Conservation (phyloP, 305 asterid genomes). For the Galium porrigens region DNA sequence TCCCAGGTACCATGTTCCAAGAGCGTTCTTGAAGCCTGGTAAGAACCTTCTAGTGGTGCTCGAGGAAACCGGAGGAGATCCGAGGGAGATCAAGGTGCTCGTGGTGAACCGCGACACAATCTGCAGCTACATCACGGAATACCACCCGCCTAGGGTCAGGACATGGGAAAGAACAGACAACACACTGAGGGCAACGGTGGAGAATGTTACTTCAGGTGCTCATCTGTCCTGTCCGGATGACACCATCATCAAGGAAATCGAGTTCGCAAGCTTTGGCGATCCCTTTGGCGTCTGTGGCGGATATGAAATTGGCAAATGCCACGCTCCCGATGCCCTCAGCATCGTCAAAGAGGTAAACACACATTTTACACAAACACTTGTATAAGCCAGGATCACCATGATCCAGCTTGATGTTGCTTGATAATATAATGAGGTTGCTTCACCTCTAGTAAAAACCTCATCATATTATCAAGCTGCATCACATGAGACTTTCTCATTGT, state of each 20-base stretch:
- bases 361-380: too few relatives aligned
- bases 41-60: conserved; percentile 46
- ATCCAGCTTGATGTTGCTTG: too few relatives aligned
- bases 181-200: conserved; percentile 20
- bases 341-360: conserved; percentile 23
- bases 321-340: conserved; percentile 22
- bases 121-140: conserved; percentile 48
- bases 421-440: too few relatives aligned
- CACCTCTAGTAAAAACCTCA: too few relatives aligned
- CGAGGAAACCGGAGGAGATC: conserved; percentile 70
- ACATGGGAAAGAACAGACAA: conserved; percentile 37
- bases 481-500: too few relatives aligned
- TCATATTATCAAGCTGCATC: too few relatives aligned
- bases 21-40: conserved; percentile 52
- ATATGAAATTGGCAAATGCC: conserved; percentile 36
- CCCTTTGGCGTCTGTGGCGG: conserved; percentile 58
- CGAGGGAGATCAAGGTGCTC: conserved; percentile 28
- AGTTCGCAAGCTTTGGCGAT: conserved; percentile 52
- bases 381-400: too few relatives aligned
- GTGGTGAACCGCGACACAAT: conserved; percentile 66
- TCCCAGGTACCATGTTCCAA: conserved; percentile 68
- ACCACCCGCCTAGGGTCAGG: conserved; percentile 33
- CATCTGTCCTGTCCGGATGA: conserved; percentile 30
- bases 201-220: conserved; percentile 33
- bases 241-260: conserved; percentile 36